Evolutionary conservation across 2,329 filamentous ascomycete species (phyloP).

Genomic region (Dothidotthia symphoricarpi): DNA sequence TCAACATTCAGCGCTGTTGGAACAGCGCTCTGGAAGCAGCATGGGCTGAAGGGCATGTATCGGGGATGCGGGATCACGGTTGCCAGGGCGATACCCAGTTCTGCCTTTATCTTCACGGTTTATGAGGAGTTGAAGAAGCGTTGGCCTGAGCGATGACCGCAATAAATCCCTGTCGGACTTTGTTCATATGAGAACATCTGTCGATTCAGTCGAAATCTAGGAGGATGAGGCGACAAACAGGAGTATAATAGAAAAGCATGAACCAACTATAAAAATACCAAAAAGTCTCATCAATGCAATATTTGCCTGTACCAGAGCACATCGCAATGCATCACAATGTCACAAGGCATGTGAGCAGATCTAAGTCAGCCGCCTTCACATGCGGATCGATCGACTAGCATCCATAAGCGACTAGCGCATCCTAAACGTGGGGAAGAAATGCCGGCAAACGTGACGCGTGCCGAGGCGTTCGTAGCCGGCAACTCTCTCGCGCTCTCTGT

Average conservation of each 20-base stretch:
- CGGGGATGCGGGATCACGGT: constrained; percentile 94
- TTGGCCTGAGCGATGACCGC: constrained; percentile 28
- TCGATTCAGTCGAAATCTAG: no score
- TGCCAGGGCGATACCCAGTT: constrained; percentile 82
- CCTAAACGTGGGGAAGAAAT: constrained; percentile 32
- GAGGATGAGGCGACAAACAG: background rate
- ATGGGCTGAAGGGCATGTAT: constrained; percentile 83
- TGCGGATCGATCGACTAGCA: constrained; percentile 21
- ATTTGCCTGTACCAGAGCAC: no score
- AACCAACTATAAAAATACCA: constrained; percentile 13
- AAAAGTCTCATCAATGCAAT: background rate
- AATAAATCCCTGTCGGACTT: no score
- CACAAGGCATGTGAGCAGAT: constrained; percentile 15
- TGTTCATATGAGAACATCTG: no score
- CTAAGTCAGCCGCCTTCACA: constrained; percentile 22
- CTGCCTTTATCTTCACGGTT: constrained; percentile 96
- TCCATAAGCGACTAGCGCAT: constrained; percentile 16
- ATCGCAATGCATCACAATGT: no score
- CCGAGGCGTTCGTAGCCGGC: constrained; percentile 32
- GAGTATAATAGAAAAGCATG: constrained; percentile 2
- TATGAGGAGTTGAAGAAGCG: constrained; percentile 76
- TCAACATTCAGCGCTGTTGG: constrained; percentile 73
- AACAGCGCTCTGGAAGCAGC: constrained; percentile 71
- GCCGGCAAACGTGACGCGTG: constrained; percentile 35
- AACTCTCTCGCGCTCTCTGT: constrained; percentile 7